These are phyloP conservation scores for Tirmania nivea DNA, from an alignment of 495 filamentous ascomycete species.

Conservation along the genomic window DNA sequence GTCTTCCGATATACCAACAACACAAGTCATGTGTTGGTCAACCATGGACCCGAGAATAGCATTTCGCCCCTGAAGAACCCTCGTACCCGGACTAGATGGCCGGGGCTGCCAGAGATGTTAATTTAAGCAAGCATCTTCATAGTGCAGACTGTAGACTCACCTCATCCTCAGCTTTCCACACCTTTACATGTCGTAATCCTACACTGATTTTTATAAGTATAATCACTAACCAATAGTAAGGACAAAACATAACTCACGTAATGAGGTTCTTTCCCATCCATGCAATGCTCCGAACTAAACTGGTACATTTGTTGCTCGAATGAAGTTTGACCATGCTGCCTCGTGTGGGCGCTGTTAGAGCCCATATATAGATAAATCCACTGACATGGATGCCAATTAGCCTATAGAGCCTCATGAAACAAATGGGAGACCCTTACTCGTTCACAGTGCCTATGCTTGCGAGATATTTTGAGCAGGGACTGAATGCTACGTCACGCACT, in stretches of 20 bases:
- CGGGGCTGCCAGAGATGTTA: conserved; percentile 15
- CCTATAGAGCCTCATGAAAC: background rate
- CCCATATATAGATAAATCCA: conserved; percentile 85
- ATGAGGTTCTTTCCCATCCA: conserved; percentile 61
- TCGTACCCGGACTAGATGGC: conserved; percentile 27
- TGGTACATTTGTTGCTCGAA: conserved; percentile 86
- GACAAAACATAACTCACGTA: conserved; percentile 27
- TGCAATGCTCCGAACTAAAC: conserved; percentile 55
- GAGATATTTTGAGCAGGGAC: conserved; percentile 63
- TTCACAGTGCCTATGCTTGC: conserved; percentile 72
- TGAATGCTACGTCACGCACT: conserved; percentile 73
- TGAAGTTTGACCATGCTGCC: conserved; percentile 58
- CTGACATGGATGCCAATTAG: conserved; percentile 3
- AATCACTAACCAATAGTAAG: too few species aligned
- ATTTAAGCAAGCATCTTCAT: conserved; percentile 24
- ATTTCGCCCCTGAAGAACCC: conserved; percentile 39
- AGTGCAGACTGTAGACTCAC: conserved; percentile 11
- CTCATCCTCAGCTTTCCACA: conserved; percentile 62
- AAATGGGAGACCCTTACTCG: conserved; percentile 27
- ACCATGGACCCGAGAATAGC: conserved; percentile 55
- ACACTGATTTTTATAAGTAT: conserved; percentile 26
- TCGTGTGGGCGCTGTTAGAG: conserved; percentile 48
- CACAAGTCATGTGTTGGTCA: conserved; percentile 62
- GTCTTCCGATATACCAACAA: conserved; percentile 47
- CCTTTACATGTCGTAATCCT: conserved; percentile 78